These are phyloP conservation scores for Dactylis glomerata DNA, from an alignment of 176 grass and related monocot species.

Conservation along the genomic window DNA sequence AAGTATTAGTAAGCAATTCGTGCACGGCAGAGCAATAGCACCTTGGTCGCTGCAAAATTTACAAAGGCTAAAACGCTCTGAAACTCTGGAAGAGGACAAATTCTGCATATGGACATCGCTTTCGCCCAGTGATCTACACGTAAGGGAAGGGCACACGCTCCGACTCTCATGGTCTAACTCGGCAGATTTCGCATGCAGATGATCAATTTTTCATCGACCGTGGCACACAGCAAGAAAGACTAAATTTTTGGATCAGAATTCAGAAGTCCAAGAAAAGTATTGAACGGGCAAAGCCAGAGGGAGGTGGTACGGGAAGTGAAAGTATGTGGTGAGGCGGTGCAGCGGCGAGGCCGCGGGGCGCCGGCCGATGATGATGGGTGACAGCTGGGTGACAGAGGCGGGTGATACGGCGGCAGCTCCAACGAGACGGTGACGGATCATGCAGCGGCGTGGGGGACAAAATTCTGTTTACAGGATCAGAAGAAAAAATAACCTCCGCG, in stretches of 20 bases:
- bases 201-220: background rate
- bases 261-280: background rate
- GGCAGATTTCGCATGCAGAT: slow-evolving; percentile 13
- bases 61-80: slow-evolving; percentile 1
- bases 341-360: background rate
- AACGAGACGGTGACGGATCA: background rate
- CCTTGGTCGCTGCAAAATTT: background rate
- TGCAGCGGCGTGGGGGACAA: background rate
- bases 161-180: background rate
- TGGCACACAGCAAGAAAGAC: background rate
- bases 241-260: background rate
- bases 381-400: background rate
- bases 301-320: background rate
- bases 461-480: slow-evolving; percentile 11
- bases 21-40: slow-evolving; percentile 16
- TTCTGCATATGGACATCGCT: slow-evolving; percentile 28
- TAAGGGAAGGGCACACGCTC: background rate
- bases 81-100: slow-evolving; percentile 21
- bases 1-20: background rate
- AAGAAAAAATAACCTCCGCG: slow-evolving; percentile 11
- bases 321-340: background rate
- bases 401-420: background rate
- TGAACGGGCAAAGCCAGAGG: background rate
- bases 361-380: background rate
- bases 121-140: slow-evolving; percentile 34